phyloP scores from a whole-genome alignment of 2,329 filamentous ascomycete species.

The Aquanectria penicillioides region DNA sequence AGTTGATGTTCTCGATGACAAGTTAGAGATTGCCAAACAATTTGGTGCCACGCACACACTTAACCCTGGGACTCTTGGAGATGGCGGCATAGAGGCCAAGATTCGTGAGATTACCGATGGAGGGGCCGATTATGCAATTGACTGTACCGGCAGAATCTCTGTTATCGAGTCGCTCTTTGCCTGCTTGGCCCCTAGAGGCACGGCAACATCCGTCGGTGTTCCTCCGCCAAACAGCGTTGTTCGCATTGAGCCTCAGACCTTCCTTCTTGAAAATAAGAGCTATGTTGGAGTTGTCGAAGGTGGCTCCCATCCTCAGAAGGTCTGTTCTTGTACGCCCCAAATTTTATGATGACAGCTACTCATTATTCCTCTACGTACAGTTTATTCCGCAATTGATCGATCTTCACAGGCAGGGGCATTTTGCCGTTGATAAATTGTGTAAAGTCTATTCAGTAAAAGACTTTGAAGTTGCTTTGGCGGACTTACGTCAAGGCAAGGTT shows the following conservation, averaged over 20 bases:
- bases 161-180: slow-evolving; percentile 20
- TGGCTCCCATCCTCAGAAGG: slow-evolving; percentile 12
- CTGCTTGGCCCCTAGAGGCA: slow-evolving; percentile 17
- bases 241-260: slow-evolving; percentile 2
- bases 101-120: not conserved
- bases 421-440: slow-evolving; percentile 13
- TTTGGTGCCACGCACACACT: slow-evolving; percentile 7
- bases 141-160: slow-evolving; percentile 15
- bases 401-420: slow-evolving; percentile 9
- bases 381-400: slow-evolving; percentile 18
- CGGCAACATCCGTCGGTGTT: slow-evolving; percentile 17
- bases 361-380: not conserved
- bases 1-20: slow-evolving; percentile 6
- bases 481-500: slow-evolving; percentile 11
- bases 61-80: not conserved
- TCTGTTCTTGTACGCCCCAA: not conserved
- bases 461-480: not conserved
- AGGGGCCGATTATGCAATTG: slow-evolving; percentile 15
- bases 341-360: too few species aligned
- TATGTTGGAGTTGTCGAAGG: slow-evolving; percentile 10
- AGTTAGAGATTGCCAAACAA: slow-evolving; percentile 2
- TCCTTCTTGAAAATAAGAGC: slow-evolving; percentile 8
- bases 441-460: slow-evolving; percentile 11
- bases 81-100: not conserved
- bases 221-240: slow-evolving; percentile 11